Conservation (phyloP, 2,329 filamentous ascomycete genomes). For the Diaporthe caulivora region DNA sequence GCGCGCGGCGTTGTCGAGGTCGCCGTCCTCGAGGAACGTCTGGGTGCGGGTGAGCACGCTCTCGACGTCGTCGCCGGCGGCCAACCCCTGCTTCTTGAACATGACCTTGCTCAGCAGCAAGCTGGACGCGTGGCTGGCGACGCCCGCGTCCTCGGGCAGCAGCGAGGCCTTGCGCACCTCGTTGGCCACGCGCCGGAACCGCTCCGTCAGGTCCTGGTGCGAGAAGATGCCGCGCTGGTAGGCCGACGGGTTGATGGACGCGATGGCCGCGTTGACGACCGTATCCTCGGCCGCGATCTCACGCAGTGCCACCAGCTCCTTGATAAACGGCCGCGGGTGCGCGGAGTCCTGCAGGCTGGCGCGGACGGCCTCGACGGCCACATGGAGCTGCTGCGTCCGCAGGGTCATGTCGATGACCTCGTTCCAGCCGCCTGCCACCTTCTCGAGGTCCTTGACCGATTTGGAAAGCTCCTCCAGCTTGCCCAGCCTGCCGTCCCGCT, state of each 20-base stretch:
- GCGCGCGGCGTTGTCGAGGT: slow-evolving; percentile 89
- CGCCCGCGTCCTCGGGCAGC: slow-evolving; percentile 91
- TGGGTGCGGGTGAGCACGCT: slow-evolving; percentile 92
- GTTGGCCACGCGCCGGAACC: slow-evolving; percentile 90
- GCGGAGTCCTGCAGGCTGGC: slow-evolving; percentile 82
- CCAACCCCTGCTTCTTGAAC: slow-evolving; percentile 93
- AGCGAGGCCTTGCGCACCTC: slow-evolving; percentile 96
- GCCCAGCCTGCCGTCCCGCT: slow-evolving; percentile 87
- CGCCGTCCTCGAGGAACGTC: slow-evolving; percentile 90
- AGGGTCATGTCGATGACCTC: slow-evolving; percentile 90
- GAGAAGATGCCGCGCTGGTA: slow-evolving; percentile 94
- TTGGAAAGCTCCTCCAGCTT: slow-evolving; percentile 84
- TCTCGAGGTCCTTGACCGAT: slow-evolving; percentile 86
- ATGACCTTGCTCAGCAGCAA: slow-evolving; percentile 92
- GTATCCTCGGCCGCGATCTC: slow-evolving; percentile 87
- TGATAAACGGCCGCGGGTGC: slow-evolving; percentile 86
- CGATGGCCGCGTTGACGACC: slow-evolving; percentile 92
- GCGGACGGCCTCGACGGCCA: slow-evolving; percentile 93
- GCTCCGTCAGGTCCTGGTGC: slow-evolving; percentile 87
- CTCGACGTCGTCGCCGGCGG: slow-evolving; percentile 90
- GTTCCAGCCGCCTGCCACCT: slow-evolving; percentile 90
- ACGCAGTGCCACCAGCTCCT: slow-evolving; percentile 93
- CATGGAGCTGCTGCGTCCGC: slow-evolving; percentile 94
- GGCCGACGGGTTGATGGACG: slow-evolving; percentile 92
- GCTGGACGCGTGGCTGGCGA: slow-evolving; percentile 93